These are phyloP conservation scores for Phylloporus arenicola DNA, from an alignment of 768 basidiomycete genomes.

Conservation along the genomic window DNA sequence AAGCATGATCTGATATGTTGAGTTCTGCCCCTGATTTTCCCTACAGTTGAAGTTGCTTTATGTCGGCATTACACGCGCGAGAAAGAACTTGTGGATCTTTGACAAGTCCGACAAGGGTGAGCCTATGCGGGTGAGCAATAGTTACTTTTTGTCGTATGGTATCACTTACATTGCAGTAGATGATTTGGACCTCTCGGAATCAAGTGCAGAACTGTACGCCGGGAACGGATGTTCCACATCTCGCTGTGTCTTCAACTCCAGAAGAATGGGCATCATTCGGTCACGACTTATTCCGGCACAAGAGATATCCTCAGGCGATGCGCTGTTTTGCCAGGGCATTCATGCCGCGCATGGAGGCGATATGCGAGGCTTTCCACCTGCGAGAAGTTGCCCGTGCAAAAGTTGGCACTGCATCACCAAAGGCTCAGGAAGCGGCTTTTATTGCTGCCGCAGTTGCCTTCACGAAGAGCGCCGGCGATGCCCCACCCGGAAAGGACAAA, in stretches of 20 bases:
- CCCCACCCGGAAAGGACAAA: constrained; percentile 23
- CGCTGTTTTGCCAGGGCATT: constrained; percentile 49
- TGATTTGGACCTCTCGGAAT: constrained; percentile 43
- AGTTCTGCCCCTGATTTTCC: not conserved
- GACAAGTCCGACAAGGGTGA: constrained; percentile 54
- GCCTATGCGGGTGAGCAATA: constrained; percentile 46
- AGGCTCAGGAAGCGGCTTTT: constrained; percentile 35
- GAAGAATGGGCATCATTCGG: constrained; percentile 45
- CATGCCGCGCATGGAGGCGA: constrained; percentile 36
- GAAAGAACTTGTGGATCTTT: constrained; percentile 65
- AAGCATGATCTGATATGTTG: not conserved
- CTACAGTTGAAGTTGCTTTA: constrained; percentile 60
- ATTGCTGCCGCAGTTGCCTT: constrained; percentile 51
- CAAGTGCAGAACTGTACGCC: constrained; percentile 48
- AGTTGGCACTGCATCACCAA: constrained; percentile 21
- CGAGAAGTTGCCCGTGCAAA: constrained; percentile 44
- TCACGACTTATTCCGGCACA: constrained; percentile 34
- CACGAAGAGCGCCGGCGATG: constrained; percentile 33
- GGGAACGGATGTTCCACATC: constrained; percentile 43
- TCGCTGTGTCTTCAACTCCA: constrained; percentile 49
- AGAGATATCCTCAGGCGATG: constrained; percentile 47
- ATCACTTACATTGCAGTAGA: constrained; percentile 28
- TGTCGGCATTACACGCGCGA: constrained; percentile 65
- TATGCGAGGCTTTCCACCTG: constrained; percentile 50
- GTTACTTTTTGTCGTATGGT: too few species aligned